A percentile compares a stretch with the other conserved stretches of the same genome.
Conservation (phyloP, 1,284 basidiomycete species). For the Polyporus tsugae region DNA sequence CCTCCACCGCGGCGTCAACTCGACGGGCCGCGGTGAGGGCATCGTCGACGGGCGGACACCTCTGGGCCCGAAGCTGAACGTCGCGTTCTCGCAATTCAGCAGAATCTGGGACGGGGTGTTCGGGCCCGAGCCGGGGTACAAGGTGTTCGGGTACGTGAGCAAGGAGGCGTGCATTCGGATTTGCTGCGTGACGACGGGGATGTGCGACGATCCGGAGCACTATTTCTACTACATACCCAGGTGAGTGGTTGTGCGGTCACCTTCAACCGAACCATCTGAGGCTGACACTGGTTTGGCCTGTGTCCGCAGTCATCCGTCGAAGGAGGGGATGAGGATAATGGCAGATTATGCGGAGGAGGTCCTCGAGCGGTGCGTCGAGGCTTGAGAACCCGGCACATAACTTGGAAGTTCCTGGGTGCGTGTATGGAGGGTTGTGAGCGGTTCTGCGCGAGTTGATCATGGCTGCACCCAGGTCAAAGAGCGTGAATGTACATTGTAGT, state of each 20-base stretch:
- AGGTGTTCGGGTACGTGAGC: constrained; percentile 45
- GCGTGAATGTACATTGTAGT: not conserved
- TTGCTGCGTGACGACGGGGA: constrained; percentile 32
- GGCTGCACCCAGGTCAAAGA: not conserved
- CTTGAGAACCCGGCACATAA: not conserved
- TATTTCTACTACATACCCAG: constrained; percentile 59
- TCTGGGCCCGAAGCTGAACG: no score
- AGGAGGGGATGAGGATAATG: constrained; percentile 53
- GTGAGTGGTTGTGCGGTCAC: constrained; percentile 36
- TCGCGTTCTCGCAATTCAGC: constrained; percentile 41
- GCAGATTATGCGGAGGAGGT: constrained; percentile 57
- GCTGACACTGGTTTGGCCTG: not conserved
- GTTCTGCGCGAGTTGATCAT: not conserved
- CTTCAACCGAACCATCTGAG: constrained; percentile 26
- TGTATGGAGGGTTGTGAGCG: not conserved
- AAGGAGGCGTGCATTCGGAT: constrained; percentile 37
- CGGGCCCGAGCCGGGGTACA: constrained; percentile 39
- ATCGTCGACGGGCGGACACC: not conserved
- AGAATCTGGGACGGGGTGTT: constrained; percentile 44
- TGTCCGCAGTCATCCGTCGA: constrained; percentile 50
- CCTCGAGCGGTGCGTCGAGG: constrained; percentile 22
- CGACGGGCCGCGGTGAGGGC: constrained; percentile 4
- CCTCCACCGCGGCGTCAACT: constrained; percentile 29
- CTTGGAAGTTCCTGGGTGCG: not conserved
- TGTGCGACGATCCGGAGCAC: constrained; percentile 52